Conservation (phyloP, 176 grass and related monocot genomes). For the Alloteropsis semialata region DNA sequence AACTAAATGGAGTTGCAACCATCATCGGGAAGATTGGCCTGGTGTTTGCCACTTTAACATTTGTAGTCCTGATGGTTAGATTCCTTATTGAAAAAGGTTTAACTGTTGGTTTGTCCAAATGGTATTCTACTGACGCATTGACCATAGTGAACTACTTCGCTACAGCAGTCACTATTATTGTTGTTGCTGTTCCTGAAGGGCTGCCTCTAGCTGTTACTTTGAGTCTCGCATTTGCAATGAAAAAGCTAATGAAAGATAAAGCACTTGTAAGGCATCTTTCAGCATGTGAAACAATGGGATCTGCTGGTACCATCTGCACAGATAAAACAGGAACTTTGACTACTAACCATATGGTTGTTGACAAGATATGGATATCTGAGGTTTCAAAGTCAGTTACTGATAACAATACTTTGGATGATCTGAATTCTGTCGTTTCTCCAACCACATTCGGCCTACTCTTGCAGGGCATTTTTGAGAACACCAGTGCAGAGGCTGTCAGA, state of each 20-base stretch:
- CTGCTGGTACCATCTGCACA: slow-evolving; percentile 86
- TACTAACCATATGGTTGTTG: slow-evolving; percentile 92
- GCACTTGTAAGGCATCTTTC: slow-evolving; percentile 89
- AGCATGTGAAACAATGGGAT: slow-evolving; percentile 98
- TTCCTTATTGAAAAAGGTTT: slow-evolving; percentile 60
- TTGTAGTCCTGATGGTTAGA: slow-evolving; percentile 77
- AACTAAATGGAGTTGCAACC: slow-evolving; percentile 94
- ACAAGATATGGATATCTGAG: slow-evolving; percentile 89
- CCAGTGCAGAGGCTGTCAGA: slow-evolving; percentile 76
- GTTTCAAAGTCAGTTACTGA: slow-evolving; percentile 51
- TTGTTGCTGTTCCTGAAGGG: slow-evolving; percentile 98
- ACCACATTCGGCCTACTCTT: slow-evolving; percentile 50
- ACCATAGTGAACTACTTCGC: slow-evolving; percentile 85
- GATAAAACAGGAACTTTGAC: slow-evolving; percentile 99
- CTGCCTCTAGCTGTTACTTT: slow-evolving; percentile 90
- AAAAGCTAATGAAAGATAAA: slow-evolving; percentile 94
- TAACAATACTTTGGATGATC: slow-evolving; percentile 37
- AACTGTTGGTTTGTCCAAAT: slow-evolving; percentile 61
- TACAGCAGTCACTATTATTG: slow-evolving; percentile 88
- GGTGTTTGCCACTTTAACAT: slow-evolving; percentile 72
- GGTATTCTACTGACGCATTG: slow-evolving; percentile 78
- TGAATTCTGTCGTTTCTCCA: slow-evolving; percentile 59
- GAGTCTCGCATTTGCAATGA: slow-evolving; percentile 99
- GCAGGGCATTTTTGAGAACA: slow-evolving; percentile 89
- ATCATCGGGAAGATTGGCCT: slow-evolving; percentile 95